Conservation (phyloP, 441 rosid species). For the Erodium texanum region DNA sequence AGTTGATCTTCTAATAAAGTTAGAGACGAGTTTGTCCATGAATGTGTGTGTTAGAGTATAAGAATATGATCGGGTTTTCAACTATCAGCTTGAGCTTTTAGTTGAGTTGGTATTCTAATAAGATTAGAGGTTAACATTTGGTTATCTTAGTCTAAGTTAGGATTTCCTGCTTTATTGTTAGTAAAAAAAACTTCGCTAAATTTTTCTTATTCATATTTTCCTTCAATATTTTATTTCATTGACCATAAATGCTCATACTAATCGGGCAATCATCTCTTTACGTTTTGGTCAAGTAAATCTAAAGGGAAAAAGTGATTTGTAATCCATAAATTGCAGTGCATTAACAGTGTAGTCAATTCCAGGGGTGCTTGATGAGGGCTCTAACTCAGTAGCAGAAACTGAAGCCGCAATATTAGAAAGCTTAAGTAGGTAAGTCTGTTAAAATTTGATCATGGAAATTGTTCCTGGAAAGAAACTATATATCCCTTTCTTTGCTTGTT, state of each 20-base stretch:
- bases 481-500: constrained; percentile 14
- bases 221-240: constrained; percentile 5
- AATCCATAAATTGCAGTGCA: constrained; percentile 23
- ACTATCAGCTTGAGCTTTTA: no score
- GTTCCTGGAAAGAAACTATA: background rate
- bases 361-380: constrained; percentile 71
- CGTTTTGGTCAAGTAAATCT: no score
- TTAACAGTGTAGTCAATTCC: constrained; percentile 32
- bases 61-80: no score
- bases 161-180: no score
- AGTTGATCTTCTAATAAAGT: no score
- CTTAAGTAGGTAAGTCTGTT: constrained; percentile 55
- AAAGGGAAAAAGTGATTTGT: constrained; percentile 16
- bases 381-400: constrained; percentile 55
- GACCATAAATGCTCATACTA: background rate
- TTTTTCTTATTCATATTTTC: background rate
- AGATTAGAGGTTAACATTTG: no score
- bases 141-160: no score
- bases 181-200: background rate
- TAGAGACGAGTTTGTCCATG: no score
- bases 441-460: background rate
- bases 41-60: no score
- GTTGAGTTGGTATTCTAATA: no score
- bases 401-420: constrained; percentile 66
- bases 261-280: no score